These are phyloP conservation scores for Chytridium lagenaria DNA, from an alignment of 371 early-diverging fungal species.

Conservation along the genomic window DNA sequence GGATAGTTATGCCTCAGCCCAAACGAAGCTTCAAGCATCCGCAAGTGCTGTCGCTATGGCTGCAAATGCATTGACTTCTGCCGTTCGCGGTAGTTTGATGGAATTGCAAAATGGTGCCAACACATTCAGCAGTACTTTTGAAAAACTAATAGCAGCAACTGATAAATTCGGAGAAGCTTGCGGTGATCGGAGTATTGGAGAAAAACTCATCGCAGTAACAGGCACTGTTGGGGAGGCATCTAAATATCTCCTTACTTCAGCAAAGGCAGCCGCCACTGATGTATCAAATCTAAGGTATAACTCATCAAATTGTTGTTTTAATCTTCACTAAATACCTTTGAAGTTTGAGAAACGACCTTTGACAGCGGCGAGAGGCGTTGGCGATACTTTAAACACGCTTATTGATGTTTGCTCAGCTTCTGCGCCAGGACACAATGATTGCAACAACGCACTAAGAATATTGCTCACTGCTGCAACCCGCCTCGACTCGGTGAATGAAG, in stretches of 20 bases:
- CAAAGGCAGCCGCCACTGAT: conserved; percentile 41
- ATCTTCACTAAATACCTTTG: no score
- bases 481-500: conserved; percentile 44
- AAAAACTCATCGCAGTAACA: conserved; percentile 26
- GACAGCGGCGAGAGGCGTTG: conserved; percentile 34
- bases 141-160: conserved; percentile 37
- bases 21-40: conserved; percentile 41
- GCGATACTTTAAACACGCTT: conserved; percentile 34
- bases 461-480: conserved; percentile 32
- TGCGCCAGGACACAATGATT: conserved; percentile 54
- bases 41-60: conserved; percentile 39
- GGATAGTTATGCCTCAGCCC: conserved; percentile 38
- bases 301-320: neutral
- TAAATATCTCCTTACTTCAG: conserved; percentile 26
- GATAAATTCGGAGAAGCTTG: conserved; percentile 29
- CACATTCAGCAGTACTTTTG: conserved; percentile 36
- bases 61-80: conserved; percentile 42
- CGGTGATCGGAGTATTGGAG: conserved; percentile 27
- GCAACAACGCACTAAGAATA: conserved; percentile 45
- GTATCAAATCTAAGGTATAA: conserved; percentile 27
- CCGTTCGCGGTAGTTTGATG: conserved; percentile 32
- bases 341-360: conserved; percentile 40
- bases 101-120: conserved; percentile 41
- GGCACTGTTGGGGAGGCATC: conserved; percentile 23
- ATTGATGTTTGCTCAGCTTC: conserved; percentile 47